These are phyloP conservation scores for Daldinia vernicosa DNA, from an alignment of 495 filamentous ascomycete species.

Conservation along the genomic window DNA sequence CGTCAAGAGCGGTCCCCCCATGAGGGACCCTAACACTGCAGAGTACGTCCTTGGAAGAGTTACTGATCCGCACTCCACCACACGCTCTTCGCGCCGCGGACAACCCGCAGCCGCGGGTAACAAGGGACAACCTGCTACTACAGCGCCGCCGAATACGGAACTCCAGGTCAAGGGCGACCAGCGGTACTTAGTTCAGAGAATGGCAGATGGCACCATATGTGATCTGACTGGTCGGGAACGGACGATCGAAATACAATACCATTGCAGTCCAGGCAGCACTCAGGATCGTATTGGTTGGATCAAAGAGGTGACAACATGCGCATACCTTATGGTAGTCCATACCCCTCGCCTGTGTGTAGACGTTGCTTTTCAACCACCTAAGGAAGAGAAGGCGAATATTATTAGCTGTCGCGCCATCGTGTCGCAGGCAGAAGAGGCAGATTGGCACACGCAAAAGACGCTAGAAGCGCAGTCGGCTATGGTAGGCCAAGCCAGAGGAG, in stretches of 20 bases:
- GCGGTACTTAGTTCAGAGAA: slow-evolving; percentile 87
- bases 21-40: slow-evolving; percentile 78
- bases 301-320: slow-evolving; percentile 93
- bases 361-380: slow-evolving; percentile 87
- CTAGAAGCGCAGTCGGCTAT: slow-evolving; percentile 63
- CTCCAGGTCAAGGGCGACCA: slow-evolving; percentile 83
- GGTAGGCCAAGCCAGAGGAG: slow-evolving; percentile 52
- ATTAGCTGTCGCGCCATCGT: slow-evolving; percentile 83
- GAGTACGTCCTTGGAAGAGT: slow-evolving; percentile 79
- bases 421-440: slow-evolving; percentile 61
- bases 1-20: slow-evolving; percentile 68
- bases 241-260: slow-evolving; percentile 89
- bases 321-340: slow-evolving; percentile 94
- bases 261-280: slow-evolving; percentile 81
- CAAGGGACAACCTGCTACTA: slow-evolving; percentile 48
- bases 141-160: slow-evolving; percentile 64
- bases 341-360: slow-evolving; percentile 94
- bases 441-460: slow-evolving; percentile 65
- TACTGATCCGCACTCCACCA: slow-evolving; percentile 40
- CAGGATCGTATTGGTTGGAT: slow-evolving; percentile 90
- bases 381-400: slow-evolving; percentile 77
- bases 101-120: slow-evolving; percentile 45
- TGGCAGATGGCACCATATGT: slow-evolving; percentile 87
- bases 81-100: slow-evolving; percentile 42
- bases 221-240: slow-evolving; percentile 88